These are phyloP conservation scores for Colletotrichum sp. DNA, from an alignment of 2,329 filamentous ascomycete genomes.

Conservation along the genomic window DNA sequence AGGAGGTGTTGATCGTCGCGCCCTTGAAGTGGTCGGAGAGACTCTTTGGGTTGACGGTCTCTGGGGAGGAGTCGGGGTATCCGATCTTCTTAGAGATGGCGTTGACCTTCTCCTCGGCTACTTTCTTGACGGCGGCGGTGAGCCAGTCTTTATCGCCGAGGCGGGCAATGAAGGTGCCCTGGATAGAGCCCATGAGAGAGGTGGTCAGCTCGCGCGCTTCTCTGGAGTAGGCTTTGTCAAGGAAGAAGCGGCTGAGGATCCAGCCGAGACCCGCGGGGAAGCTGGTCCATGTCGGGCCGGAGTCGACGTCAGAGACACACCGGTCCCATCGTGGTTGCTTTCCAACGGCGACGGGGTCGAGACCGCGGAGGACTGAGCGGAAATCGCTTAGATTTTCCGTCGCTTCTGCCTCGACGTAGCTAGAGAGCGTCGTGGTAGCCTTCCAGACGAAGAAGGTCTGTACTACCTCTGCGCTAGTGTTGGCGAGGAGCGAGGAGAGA, in stretches of 20 bases:
- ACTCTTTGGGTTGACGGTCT: slow-evolving; percentile 61
- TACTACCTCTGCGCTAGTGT: slow-evolving; percentile 59
- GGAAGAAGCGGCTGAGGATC: slow-evolving; percentile 74
- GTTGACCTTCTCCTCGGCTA: slow-evolving; percentile 68
- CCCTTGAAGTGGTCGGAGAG: slow-evolving; percentile 62
- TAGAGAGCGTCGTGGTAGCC: slow-evolving; percentile 56
- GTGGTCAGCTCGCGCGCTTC: slow-evolving; percentile 71
- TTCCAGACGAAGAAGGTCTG: slow-evolving; percentile 70
- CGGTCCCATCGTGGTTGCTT: slow-evolving; percentile 67
- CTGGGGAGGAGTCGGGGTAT: slow-evolving; percentile 66
- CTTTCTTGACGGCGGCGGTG: slow-evolving; percentile 61
- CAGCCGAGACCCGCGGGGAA: slow-evolving; percentile 58
- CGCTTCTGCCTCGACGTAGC: slow-evolving; percentile 61
- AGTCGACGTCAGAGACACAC: slow-evolving; percentile 63
- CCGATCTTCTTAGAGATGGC: slow-evolving; percentile 73
- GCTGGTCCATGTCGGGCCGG: background rate
- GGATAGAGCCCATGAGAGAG: slow-evolving; percentile 73
- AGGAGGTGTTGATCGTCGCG: slow-evolving; percentile 56
- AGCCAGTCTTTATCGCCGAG: slow-evolving; percentile 67
- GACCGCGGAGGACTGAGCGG: background rate
- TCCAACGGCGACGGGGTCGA: slow-evolving; percentile 34
- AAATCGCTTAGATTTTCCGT: slow-evolving; percentile 67
- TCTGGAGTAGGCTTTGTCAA: slow-evolving; percentile 70
- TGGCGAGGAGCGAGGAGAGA: slow-evolving; percentile 58
- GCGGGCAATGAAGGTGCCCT: slow-evolving; percentile 67